Base-by-base conservation (phyloP, 2,329 filamentous ascomycete species). In the Macrophomina tecta region DNA sequence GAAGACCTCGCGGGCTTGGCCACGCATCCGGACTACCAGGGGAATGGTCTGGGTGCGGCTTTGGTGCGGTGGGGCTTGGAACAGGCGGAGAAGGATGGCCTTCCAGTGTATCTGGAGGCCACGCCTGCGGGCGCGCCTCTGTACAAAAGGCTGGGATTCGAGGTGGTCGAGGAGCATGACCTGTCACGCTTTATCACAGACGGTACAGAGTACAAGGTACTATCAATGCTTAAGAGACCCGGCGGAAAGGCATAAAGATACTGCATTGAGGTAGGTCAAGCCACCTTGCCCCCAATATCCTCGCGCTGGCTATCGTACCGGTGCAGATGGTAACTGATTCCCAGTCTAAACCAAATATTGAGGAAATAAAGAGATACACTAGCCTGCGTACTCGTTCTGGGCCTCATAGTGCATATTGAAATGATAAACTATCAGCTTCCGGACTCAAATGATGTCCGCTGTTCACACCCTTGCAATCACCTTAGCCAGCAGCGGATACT, bases 31-130 rank as follows among this genome's bases (percentile, higher is more conserved):
- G 52, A 63, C 40, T 56, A 51, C 28, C 67, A 65, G 18, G 49
- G 56, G 14, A 65, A 49, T 23, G 49, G 58, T 34, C 7, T 65
- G 16, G 45, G 67, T 49, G 28, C 56, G 11, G n/a, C 49, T 51
- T 28, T 64, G 56, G 36, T 68, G 30, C 18, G 18, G 1, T 56
- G 68, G 68, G 67, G 62, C 16, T n/a, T 63, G 38, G 67, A 65
- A 18, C 45, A 61, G 34, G 64, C 58, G 14, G 81, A 83, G 69
- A 68, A 74, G 56, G 69, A 78, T 56, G 76, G 77, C 0, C 48
- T 82, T 53, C 71, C 73, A 11, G 72, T 72, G 1, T 83, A 81
- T 71, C 56, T 83, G 40, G 80, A 81, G 69, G 74, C 77, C 7
- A 79, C 75, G 16, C 70, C 73, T 23, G 70, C 71, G 55, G 81